Base-by-base conservation (phyloP, 352 stramenopile species). In the Globisporangium megalacanthum region DNA sequence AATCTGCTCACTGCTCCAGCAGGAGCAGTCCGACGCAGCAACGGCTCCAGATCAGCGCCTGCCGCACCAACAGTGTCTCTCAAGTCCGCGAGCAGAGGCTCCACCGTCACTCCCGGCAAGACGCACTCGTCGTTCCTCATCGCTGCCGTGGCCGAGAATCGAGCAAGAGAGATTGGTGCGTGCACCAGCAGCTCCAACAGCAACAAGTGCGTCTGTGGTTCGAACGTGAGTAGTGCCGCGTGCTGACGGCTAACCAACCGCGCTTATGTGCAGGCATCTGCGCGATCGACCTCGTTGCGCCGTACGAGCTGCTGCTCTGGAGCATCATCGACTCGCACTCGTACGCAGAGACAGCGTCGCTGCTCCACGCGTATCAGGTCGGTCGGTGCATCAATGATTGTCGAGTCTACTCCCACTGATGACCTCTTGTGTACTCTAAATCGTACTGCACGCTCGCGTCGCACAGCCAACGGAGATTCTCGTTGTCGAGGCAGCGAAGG, bases 401-500 rank as follows among this genome's bases (percentile, higher is more conserved):
- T 37, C 45, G 17, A 33, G 6, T 2, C 5, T 49, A 20, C 20
- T 17, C 10, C 20, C 8, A 31, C 45, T 49, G 17, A 25, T 31
- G n/a, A 17, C n/a, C n/a, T n/a, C n/a, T n/a, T n/a, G n/a, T n/a
- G n/a, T n/a, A n/a, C n/a, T n/a, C n/a, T n/a, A n/a, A n/a, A n/a
- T n/a, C n/a, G n/a, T n/a, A n/a, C n/a, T n/a, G n/a, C n/a, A n/a
- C n/a, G n/a, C n/a, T n/a, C n/a, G n/a, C n/a, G n/a, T n/a, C n/a
- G n/a, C n/a, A n/a, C n/a, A n/a, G 83, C 83, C 83, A 20, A 68
- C 84, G 19, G 83, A 92, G 58, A 83, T 92, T 47, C 69, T 92
- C 14, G 75, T 92, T 11, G 77, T 86, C 9, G 79, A 92, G 51
- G 70, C 75, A 4, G 62, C 60, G 13, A 86, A 87, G 52, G 54